phyloP scores from a whole-genome alignment of 495 filamentous ascomycete species.

The Glutinoglossum americanum region DNA sequence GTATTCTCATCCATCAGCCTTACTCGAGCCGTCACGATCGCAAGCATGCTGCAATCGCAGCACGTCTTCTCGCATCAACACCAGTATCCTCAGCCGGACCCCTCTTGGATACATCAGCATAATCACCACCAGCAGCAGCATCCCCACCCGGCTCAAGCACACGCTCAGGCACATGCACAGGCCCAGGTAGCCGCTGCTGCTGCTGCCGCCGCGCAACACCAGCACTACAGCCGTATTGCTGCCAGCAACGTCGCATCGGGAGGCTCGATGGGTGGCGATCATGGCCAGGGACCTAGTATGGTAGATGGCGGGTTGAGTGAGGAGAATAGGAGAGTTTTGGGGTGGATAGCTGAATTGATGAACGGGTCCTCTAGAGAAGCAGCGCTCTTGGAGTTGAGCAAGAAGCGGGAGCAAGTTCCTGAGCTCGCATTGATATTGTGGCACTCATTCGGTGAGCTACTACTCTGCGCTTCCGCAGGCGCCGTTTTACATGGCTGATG shows the following conservation, averaged over 20 bases:
- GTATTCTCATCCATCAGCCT: background rate
- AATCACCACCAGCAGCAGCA: slow-evolving; percentile 14
- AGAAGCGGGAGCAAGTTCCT: slow-evolving; percentile 95
- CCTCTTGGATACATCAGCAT: slow-evolving; percentile 11
- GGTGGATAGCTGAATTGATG: slow-evolving; percentile 82
- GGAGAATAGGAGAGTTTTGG: slow-evolving; percentile 78
- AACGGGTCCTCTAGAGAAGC: slow-evolving; percentile 72
- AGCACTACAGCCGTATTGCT: slow-evolving; percentile 60
- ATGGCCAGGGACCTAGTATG: slow-evolving; percentile 28
- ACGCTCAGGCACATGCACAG: slow-evolving; percentile 33
- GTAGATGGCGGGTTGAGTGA: slow-evolving; percentile 49
- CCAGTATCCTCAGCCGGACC: slow-evolving; percentile 6
- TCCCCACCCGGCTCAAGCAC: slow-evolving; percentile 15
- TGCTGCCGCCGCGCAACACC: slow-evolving; percentile 46
- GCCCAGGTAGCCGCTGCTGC: slow-evolving; percentile 40
- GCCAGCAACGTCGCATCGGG: slow-evolving; percentile 30
- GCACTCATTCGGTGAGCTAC: slow-evolving; percentile 81
- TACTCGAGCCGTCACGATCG: background rate
- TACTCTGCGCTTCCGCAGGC: background rate
- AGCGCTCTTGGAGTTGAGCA: slow-evolving; percentile 88
- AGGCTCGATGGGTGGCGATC: slow-evolving; percentile 23
- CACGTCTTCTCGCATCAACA: slow-evolving; percentile 9
- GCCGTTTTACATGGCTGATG: background rate
- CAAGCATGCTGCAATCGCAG: slow-evolving; percentile 8
- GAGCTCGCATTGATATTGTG: slow-evolving; percentile 92